Evolutionary conservation across 495 filamentous ascomycete genomes (phyloP).

Genomic region (Tuber umbilicatum): DNA sequence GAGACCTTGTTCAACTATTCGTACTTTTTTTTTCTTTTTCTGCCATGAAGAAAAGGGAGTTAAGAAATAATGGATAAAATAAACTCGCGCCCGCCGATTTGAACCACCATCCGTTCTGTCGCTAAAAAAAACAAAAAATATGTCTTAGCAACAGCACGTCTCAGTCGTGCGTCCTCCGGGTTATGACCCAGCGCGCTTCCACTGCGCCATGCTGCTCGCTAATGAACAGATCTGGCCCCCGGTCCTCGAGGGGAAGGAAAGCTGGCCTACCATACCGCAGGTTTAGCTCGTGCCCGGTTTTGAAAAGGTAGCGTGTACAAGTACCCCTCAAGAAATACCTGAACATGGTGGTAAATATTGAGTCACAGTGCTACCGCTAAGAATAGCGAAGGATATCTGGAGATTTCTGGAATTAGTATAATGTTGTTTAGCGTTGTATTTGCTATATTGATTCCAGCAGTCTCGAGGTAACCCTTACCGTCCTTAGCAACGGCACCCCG

Average conservation of each 20-base stretch:
- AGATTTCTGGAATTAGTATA: too few relatives aligned
- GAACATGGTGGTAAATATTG: too few relatives aligned
- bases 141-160: conserved; percentile 47
- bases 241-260: not conserved
- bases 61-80: not conserved
- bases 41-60: not conserved
- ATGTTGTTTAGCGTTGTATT: too few relatives aligned
- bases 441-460: too few relatives aligned
- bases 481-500: too few relatives aligned
- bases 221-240: not conserved
- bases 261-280: not conserved
- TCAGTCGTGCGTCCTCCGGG: conserved; percentile 50
- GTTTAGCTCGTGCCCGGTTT: not conserved
- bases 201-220: conserved; percentile 42
- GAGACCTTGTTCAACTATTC: not conserved
- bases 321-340: too few relatives aligned
- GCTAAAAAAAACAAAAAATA: not conserved
- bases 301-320: not conserved
- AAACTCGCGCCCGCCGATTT: not conserved
- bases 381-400: too few relatives aligned
- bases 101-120: not conserved
- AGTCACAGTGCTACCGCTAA: too few relatives aligned
- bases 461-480: too few relatives aligned
- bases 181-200: conserved; percentile 49
- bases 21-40: too few relatives aligned